Evolutionary conservation across 768 basidiomycete genomes (phyloP), one percentile per base, ranked within the genome.

Genomic region (Mycena galericulata): DNA sequence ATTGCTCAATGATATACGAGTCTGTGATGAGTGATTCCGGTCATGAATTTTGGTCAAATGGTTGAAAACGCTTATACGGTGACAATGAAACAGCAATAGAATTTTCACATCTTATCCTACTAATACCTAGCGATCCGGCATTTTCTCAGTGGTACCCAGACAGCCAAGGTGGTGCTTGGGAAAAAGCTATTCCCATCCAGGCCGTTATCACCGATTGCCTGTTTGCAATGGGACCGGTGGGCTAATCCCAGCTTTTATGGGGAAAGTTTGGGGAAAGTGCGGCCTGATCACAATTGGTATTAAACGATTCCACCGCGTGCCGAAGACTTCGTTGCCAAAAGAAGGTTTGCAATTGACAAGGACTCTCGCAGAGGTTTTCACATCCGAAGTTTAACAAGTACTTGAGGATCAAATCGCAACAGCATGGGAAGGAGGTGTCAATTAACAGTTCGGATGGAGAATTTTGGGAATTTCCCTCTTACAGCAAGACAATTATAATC

Each of bases 181-280:
- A 7, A 36, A 36, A 36, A 36, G 14, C 34, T 36, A 29, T 30
- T 40, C 7, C 26, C 20, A 29, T 34, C 12, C 14, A n/a, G 30
- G 36, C 38, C 56, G 32, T 10, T 56, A 47, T 57, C 38, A 30
- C 57, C 65, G 65, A 53, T 24, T 30, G 20, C n/a, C 18, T 27
- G 24, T 27, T 46, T 12, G 20, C 32, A 30, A 15, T 26, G 3
- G 14, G 9, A 36, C 17, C 11, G 41, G 53, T 45, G 59, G 40
- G 34, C 14, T 50, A 57, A 43, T 24, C 7, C 54, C 14, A 40
- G 57, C 55, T n/a, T 17, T n/a, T 17, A 62, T 54, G 67, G 67
- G 43, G 61, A 68, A 68, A 68, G 30, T 51, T 53, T 58, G 61
- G 61, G 26, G 61, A 68, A 63, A 68, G 56, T 62, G 61, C 67